phyloP scores from a whole-genome alignment of 176 grass and related monocot species.

The Aegilops bicornis region DNA sequence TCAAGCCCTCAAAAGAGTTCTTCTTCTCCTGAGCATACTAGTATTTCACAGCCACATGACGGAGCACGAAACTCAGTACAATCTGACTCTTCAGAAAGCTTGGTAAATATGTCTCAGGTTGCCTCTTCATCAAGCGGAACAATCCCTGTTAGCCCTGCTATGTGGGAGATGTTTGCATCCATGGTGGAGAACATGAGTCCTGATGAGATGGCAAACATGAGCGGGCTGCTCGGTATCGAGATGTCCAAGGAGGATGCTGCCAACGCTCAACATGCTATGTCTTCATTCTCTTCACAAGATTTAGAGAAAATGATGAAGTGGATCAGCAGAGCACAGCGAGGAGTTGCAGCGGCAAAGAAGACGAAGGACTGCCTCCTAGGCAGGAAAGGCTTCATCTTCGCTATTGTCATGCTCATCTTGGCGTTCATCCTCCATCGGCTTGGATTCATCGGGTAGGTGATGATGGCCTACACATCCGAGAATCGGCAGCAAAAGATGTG shows the following conservation, averaged over 20 bases:
- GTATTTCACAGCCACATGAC: slow-evolving; percentile 43
- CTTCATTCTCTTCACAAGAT: slow-evolving; percentile 62
- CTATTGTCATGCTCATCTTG: slow-evolving; percentile 77
- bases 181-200: slow-evolving; percentile 90
- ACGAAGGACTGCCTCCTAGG: slow-evolving; percentile 88
- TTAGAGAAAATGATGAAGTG: slow-evolving; percentile 86
- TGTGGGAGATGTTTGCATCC: slow-evolving; percentile 72
- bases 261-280: slow-evolving; percentile 69
- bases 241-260: slow-evolving; percentile 74
- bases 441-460: slow-evolving; percentile 57
- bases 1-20: slow-evolving; percentile 47
- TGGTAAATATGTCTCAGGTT: slow-evolving; percentile 66
- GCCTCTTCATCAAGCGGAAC: slow-evolving; percentile 68
- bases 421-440: slow-evolving; percentile 78
- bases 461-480: slow-evolving; percentile 4
- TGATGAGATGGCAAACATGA: slow-evolving; percentile 85
- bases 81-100: slow-evolving; percentile 30
- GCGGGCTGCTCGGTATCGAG: slow-evolving; percentile 65
- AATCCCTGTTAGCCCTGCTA: slow-evolving; percentile 52
- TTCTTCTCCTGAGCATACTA: slow-evolving; percentile 15
- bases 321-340: slow-evolving; percentile 65
- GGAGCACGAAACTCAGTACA: slow-evolving; percentile 28
- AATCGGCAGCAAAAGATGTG: too few species aligned
- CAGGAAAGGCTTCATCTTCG: slow-evolving; percentile 66
- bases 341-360: slow-evolving; percentile 56